These are phyloP conservation scores for Eucalyptus decipiens DNA, from an alignment of 345 rosid species.

Conservation along the genomic window DNA sequence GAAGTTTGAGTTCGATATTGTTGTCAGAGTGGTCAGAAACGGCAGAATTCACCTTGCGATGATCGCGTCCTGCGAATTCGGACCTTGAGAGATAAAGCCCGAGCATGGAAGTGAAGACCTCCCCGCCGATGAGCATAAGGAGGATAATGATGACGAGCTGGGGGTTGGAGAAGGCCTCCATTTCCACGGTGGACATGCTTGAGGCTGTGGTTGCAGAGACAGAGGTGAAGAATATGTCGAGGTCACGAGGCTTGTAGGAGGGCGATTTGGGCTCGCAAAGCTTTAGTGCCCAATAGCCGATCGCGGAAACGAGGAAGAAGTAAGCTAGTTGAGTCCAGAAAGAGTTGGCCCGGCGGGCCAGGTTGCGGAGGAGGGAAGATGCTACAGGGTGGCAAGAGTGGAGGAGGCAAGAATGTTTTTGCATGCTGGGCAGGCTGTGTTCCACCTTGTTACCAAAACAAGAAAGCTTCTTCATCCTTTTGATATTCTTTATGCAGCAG, in stretches of 20 bases:
- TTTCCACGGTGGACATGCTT: constrained; percentile 68
- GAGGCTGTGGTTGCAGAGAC: constrained; percentile 56
- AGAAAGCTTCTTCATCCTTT: neutral
- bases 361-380: neutral
- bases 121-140: constrained; percentile 47
- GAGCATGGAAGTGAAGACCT: constrained; percentile 34
- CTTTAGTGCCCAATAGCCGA: constrained; percentile 20
- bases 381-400: neutral
- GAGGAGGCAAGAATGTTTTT: neutral
- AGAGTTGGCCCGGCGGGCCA: constrained; percentile 1
- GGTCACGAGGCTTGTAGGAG: neutral
- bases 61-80: neutral
- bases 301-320: constrained; percentile 11
- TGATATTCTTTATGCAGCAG: neutral
- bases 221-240: constrained; percentile 66
- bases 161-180: constrained; percentile 66
- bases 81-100: constrained; percentile 1
- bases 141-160: constrained; percentile 49
- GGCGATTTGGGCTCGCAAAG: constrained; percentile 18
- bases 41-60: neutral
- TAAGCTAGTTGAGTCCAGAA: constrained; percentile 30
- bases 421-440: neutral
- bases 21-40: neutral
- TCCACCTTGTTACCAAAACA: neutral
- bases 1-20: neutral